phyloP scores from a whole-genome alignment of 805 yeast species.

The Candida sithepensis region DNA sequence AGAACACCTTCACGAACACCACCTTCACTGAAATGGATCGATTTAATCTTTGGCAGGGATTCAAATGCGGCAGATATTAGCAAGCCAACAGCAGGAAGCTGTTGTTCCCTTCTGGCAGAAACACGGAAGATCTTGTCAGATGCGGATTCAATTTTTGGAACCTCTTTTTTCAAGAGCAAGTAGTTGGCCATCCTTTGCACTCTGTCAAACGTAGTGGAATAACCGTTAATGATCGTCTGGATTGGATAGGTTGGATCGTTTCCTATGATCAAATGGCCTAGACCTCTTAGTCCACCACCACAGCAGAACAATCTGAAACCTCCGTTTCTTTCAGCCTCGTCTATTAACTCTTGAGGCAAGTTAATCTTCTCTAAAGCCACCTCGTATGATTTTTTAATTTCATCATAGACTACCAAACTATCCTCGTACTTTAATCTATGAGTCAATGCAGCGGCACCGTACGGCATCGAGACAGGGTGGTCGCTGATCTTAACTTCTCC shows the following conservation, averaged over 20 bases:
- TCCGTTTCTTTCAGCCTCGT: conserved; percentile 49
- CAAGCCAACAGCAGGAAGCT: conserved; percentile 67
- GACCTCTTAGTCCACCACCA: conserved; percentile 73
- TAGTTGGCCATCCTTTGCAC: conserved; percentile 50
- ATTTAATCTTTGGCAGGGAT: conserved; percentile 55
- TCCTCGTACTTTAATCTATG: conserved; percentile 51
- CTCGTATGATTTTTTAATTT: conserved; percentile 48
- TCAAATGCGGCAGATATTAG: conserved; percentile 60
- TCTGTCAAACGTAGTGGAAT: conserved; percentile 52
- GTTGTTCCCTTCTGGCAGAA: conserved; percentile 61
- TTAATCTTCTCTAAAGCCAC: conserved; percentile 48
- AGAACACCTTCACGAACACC: conserved; percentile 76
- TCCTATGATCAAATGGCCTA: conserved; percentile 57
- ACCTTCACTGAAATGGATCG: conserved; percentile 69
- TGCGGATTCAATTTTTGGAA: conserved; percentile 36
- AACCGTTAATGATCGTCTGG: conserved; percentile 68
- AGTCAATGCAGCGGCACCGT: conserved; percentile 69
- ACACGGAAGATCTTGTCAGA: conserved; percentile 54
- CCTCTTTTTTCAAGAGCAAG: conserved; percentile 43
- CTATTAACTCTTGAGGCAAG: conserved; percentile 48
- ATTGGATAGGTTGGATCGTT: conserved; percentile 57
- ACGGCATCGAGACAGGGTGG: conserved; percentile 62
- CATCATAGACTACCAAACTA: conserved; percentile 45
- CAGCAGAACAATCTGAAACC: conserved; percentile 65
- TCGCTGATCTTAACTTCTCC: conserved; percentile 55